Evolutionary conservation across 2,329 filamentous ascomycete species (phyloP), one percentile per base, ranked within the genome.

Genomic region (Hortaea werneckii): DNA sequence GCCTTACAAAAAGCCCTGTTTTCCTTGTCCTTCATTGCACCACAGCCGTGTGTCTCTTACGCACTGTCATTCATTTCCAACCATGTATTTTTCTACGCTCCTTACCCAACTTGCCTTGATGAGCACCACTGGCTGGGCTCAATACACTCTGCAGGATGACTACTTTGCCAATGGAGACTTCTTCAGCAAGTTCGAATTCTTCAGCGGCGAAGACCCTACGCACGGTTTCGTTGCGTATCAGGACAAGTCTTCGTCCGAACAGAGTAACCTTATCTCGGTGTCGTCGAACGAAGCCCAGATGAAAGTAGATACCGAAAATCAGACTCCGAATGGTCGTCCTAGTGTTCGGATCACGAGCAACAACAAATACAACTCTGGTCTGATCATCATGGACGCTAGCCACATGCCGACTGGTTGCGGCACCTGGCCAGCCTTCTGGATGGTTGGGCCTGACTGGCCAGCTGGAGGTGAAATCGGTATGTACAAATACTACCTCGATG

Each of bases 401-500:
- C 83, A 88, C 54, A 87, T 88, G 82, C 83, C 85, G 3, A 74
- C 72, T 13, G 79, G 79, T 1, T 88, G 85, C 53, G 85, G 84
- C 20, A 74, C 78, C 20, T 87, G 84, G 55, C 83, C 84, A 44
- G 80, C 83, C 10, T 64, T 85, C 61, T 77, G 74, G 74, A 71
- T 70, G 40, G 61, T 86, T 30, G 84, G 83, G 20, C 81, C 82
- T 7, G 72, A 58, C 42, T 67, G 64, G 64, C 64, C 64, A 3
- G 53, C 51, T 40, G 48, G 54, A 12, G 65, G 65, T 42, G 65
- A 67, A 43, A 68, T 67, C 42, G 52, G 51, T 52, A 43, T 9
- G 50, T 45, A 20, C 4, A 20, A 20, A 20, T 20, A 20, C 20
- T 5, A 9, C 20, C 20, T 20, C 2, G 20, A 20, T 20, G 20